Conservation (phyloP, 495 filamentous ascomycete genomes). For the Penicillium pulvis region DNA sequence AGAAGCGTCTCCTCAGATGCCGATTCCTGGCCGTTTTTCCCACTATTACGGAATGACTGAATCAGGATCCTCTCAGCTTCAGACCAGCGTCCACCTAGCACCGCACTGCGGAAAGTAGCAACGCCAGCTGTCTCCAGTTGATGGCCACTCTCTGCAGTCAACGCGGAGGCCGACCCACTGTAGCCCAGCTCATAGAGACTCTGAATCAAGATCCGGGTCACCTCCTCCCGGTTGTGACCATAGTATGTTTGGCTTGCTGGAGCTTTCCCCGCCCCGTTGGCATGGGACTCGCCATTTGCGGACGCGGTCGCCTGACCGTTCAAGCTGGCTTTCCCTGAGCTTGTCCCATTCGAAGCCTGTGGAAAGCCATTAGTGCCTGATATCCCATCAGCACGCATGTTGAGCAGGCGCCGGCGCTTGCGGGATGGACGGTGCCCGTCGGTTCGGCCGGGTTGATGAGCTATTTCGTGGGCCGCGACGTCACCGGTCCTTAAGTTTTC, state of each 20-base stretch:
- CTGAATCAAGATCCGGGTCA: conserved; percentile 91
- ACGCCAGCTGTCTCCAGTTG: conserved; percentile 85
- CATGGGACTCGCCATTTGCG: conserved; percentile 45
- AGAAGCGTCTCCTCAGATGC: conserved; percentile 42
- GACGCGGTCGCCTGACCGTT: conserved; percentile 49
- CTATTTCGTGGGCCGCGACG: conserved; percentile 27
- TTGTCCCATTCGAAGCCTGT: conserved; percentile 50
- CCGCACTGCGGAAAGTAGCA: conserved; percentile 77
- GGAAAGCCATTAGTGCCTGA: conserved; percentile 50
- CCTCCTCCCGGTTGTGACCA: conserved; percentile 90
- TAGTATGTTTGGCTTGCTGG: conserved; percentile 54
- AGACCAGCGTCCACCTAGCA: conserved; percentile 80
- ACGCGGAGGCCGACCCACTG: conserved; percentile 65
- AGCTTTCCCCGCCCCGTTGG: conserved; percentile 51
- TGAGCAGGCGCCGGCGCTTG: conserved; percentile 65
- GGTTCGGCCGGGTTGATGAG: conserved; percentile 28
- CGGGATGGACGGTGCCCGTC: conserved; percentile 46
- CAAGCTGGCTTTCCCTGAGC: conserved; percentile 45
- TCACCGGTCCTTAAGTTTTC: conserved; percentile 33
- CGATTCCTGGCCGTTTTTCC: conserved; percentile 22
- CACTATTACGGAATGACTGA: conserved; percentile 44
- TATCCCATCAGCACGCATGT: conserved; percentile 62
- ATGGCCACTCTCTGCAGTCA: conserved; percentile 83
- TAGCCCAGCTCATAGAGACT: conserved; percentile 88
- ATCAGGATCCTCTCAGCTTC: conserved; percentile 83